Conservation (phyloP, 2,329 filamentous ascomycete genomes). For the Cladobotryum mycophilum region DNA sequence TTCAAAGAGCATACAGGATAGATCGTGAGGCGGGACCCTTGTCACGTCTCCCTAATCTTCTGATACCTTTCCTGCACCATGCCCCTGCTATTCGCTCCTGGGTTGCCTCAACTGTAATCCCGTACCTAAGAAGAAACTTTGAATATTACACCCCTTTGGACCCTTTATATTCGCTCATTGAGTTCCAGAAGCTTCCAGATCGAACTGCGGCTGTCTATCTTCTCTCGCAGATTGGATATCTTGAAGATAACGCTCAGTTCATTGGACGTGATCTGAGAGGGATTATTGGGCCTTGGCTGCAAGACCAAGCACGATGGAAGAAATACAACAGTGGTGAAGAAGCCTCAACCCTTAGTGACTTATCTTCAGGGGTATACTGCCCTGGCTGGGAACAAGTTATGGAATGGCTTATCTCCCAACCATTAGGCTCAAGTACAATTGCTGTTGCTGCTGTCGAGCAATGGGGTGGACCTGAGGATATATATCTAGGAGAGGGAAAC, state of each 20-base stretch:
- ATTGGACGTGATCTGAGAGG: conserved; percentile 61
- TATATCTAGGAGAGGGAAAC: conserved; percentile 58
- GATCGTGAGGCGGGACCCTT: conserved; percentile 68
- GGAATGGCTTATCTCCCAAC: conserved; percentile 58
- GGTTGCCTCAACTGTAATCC: conserved; percentile 63
- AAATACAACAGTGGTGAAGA: conserved; percentile 1
- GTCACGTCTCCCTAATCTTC: conserved; percentile 58
- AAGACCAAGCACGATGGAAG: conserved; percentile 55
- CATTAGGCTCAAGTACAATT: conserved; percentile 54
- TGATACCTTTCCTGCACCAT: conserved; percentile 61
- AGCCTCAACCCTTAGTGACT: conserved; percentile 12
- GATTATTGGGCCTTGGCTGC: conserved; percentile 68
- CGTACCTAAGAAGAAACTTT: conserved; percentile 60
- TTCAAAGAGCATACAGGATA: conserved; percentile 61
- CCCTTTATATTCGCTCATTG: conserved; percentile 47
- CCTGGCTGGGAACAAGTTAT: conserved; percentile 64
- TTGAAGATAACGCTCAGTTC: conserved; percentile 32
- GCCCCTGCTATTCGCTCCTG: conserved; percentile 58
- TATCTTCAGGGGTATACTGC: conserved; percentile 33
- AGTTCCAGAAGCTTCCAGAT: conserved; percentile 58
- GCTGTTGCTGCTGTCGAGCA: conserved; percentile 58
- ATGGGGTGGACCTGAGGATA: conserved; percentile 68
- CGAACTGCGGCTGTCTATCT: conserved; percentile 54
- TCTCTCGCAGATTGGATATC: conserved; percentile 48
- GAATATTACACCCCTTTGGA: conserved; percentile 58